Percentiles rank a stretch among this genome's conserved stretches.
Conservation (phyloP, 2,329 filamentous ascomycete genomes). For the Conoideocrella luteorostrata region DNA sequence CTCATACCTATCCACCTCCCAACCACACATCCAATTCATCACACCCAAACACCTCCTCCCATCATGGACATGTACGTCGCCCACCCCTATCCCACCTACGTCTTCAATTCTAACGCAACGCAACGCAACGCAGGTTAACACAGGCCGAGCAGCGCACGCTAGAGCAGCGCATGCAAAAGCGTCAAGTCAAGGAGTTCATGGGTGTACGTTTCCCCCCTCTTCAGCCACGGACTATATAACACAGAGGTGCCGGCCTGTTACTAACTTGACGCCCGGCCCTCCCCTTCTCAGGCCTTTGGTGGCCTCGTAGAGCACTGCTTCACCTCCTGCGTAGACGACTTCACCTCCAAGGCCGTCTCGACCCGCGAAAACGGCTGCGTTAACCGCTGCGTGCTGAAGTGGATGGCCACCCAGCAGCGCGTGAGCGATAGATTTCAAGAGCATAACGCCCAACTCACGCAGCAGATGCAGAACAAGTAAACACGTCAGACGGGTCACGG, state of each 20-base stretch:
- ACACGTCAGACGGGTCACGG: no score
- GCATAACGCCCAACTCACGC: slow-evolving; percentile 55
- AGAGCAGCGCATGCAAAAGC: slow-evolving; percentile 89
- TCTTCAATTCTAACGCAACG: neutral
- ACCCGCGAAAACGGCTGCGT: slow-evolving; percentile 87
- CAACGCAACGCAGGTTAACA: slow-evolving; percentile 51
- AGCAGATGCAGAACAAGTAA: slow-evolving; percentile 44
- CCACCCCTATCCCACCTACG: neutral
- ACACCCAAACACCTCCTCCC: slow-evolving; percentile 1
- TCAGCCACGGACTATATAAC: no score
- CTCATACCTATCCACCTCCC: slow-evolving; percentile 8
- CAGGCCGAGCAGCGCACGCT: slow-evolving; percentile 84
- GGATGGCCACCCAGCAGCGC: slow-evolving; percentile 84
- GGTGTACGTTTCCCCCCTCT: slow-evolving; percentile 54
- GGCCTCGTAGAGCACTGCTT: slow-evolving; percentile 76
- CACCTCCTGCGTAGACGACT: slow-evolving; percentile 94
- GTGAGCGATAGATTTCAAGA: slow-evolving; percentile 85
- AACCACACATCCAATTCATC: slow-evolving; percentile 4
- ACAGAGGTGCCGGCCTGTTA: no score
- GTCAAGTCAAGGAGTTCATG: slow-evolving; percentile 99
- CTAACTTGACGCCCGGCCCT: slow-evolving; percentile 4
- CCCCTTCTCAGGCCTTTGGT: slow-evolving; percentile 27
- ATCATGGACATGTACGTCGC: slow-evolving; percentile 14
- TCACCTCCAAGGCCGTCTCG: slow-evolving; percentile 92
- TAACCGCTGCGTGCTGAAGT: slow-evolving; percentile 92